Conservation (phyloP, 2,329 filamentous ascomycete species). For the Hypoxylon sp. region DNA sequence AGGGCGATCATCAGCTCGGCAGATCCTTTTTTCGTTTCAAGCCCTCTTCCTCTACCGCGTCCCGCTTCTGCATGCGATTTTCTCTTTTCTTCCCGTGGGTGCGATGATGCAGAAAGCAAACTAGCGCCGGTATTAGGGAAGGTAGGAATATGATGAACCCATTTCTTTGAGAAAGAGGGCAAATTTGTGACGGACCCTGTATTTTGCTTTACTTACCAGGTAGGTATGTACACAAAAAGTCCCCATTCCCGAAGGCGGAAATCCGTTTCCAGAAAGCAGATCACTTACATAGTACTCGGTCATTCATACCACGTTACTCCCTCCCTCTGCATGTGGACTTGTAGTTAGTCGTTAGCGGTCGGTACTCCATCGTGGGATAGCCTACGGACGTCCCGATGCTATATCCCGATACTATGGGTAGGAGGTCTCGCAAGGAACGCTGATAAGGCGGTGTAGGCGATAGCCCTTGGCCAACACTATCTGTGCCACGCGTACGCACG, state of each 20-base stretch:
- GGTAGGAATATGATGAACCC: constrained; percentile 5
- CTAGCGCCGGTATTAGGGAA: background rate
- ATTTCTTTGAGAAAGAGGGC: constrained; percentile 1
- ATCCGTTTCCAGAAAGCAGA: constrained; percentile 2
- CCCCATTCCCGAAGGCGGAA: constrained; percentile 13
- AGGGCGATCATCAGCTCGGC: constrained; percentile 19
- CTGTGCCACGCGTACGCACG: constrained; percentile 21
- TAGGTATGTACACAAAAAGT: too few species aligned
- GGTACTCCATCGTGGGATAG: constrained; percentile 14
- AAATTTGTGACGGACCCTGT: constrained; percentile 17
- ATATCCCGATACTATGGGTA: constrained; percentile 25
- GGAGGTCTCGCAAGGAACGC: constrained; percentile 25
- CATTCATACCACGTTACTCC: constrained; percentile 5
- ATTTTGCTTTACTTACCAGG: constrained; percentile 10
- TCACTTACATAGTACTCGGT: background rate
- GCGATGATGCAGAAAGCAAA: background rate
- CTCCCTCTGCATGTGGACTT: background rate
- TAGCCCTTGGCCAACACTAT: constrained; percentile 25
- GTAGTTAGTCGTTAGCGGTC: background rate
- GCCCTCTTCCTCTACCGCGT: background rate
- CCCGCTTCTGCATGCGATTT: background rate
- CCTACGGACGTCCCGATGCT: constrained; percentile 30
- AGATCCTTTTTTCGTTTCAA: constrained; percentile 10
- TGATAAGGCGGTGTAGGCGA: constrained; percentile 35
- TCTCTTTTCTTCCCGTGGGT: background rate